Evolutionary conservation across 331 rosid species (phyloP).

Genomic region (Pyrus hybrid): DNA sequence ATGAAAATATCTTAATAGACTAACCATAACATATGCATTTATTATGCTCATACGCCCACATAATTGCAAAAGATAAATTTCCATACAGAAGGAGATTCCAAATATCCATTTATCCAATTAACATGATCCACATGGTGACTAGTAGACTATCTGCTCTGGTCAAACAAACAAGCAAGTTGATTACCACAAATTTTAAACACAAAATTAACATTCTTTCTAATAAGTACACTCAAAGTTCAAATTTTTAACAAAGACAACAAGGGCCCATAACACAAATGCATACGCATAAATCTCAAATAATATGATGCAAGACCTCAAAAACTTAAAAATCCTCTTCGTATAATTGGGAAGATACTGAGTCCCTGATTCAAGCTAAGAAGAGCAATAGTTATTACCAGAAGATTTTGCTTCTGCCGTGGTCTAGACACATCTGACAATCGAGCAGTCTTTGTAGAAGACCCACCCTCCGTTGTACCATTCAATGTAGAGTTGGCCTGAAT

Average conservation of each 20-base stretch:
- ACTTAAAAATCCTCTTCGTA: not conserved
- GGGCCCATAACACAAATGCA: not conserved
- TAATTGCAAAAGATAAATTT: constrained; percentile 18
- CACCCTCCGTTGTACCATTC: constrained; percentile 52
- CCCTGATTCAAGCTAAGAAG: not conserved
- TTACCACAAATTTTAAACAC: not conserved
- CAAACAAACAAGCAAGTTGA: not conserved
- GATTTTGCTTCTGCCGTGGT: constrained; percentile 43
- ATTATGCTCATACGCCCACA: constrained; percentile 13
- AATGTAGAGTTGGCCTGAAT: constrained; percentile 67
- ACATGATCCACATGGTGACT: not conserved
- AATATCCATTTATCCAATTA: not conserved
- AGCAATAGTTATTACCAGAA: constrained; percentile 42
- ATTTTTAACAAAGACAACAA: not conserved
- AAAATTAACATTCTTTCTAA: not conserved
- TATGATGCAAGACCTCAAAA: not conserved
- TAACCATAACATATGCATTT: constrained; percentile 8
- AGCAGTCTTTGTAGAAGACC: constrained; percentile 38
- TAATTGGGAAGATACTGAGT: not conserved
- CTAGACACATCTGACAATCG: constrained; percentile 38
- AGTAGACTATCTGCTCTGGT: not conserved
- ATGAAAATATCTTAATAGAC: constrained; percentile 13
- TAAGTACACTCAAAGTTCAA: not conserved
- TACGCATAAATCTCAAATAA: not conserved
- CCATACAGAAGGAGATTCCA: constrained; percentile 17